phyloP scores from a whole-genome alignment of 805 yeast genomes.

The Starmera pachycereana region DNA sequence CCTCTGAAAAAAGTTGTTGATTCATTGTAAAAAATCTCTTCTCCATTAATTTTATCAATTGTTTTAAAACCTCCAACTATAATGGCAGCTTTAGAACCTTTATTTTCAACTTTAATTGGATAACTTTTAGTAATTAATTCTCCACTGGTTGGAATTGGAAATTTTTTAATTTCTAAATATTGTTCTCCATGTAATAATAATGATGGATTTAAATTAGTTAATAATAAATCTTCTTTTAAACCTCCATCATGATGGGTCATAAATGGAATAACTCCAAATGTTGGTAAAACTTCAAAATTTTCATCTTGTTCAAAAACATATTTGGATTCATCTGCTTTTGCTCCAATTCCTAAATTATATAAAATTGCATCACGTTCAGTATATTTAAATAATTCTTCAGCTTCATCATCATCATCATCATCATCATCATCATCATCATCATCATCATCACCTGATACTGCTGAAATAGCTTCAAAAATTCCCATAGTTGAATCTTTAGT shows the following conservation, averaged over 20 bases:
- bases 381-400: constrained; percentile 39
- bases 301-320: constrained; percentile 69
- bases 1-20: constrained; percentile 81
- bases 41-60: constrained; percentile 57
- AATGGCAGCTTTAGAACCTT: constrained; percentile 74
- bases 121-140: constrained; percentile 45
- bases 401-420: constrained; percentile 30
- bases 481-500: constrained; percentile 75
- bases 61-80: constrained; percentile 68
- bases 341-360: constrained; percentile 87
- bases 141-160: constrained; percentile 72
- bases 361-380: constrained; percentile 64
- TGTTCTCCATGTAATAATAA: constrained; percentile 92
- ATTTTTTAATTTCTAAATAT: constrained; percentile 63
- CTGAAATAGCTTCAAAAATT: constrained; percentile 52
- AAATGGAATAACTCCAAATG: constrained; percentile 84
- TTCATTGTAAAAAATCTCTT: constrained; percentile 66
- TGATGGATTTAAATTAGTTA: constrained; percentile 83
- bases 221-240: constrained; percentile 45
- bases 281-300: constrained; percentile 78
- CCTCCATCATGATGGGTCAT: constrained; percentile 54
- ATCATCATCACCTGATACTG: constrained; percentile 32
- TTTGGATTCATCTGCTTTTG: constrained; percentile 63
- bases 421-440: constrained; percentile 38
- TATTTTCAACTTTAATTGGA: constrained; percentile 72